Conservation (phyloP, 768 basidiomycete genomes). For the Cubamyces lactineus region DNA sequence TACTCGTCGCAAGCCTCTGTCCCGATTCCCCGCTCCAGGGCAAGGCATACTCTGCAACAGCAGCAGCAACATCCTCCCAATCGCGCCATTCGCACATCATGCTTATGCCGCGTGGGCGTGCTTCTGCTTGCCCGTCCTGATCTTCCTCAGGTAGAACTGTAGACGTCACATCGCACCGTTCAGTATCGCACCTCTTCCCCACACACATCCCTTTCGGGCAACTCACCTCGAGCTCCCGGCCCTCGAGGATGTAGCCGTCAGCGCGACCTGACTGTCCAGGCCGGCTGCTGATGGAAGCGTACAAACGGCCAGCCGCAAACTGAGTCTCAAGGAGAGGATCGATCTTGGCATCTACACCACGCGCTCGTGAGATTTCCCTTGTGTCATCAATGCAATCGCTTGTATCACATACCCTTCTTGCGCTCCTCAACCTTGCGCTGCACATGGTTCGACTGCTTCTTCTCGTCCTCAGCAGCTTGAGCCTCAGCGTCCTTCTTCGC, state of each 20-base stretch:
- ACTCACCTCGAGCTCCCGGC: constrained; percentile 94
- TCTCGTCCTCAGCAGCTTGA: constrained; percentile 59
- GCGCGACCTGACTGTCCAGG: constrained; percentile 96
- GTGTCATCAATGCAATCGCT: neutral
- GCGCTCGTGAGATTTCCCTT: constrained; percentile 9
- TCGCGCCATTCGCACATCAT: constrained; percentile 6
- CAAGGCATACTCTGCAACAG: neutral
- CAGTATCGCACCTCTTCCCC: constrained; percentile 2
- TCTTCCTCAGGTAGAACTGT: constrained; percentile 93
- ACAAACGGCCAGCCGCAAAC: constrained; percentile 93
- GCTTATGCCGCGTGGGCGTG: constrained; percentile 63
- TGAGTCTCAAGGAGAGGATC: constrained; percentile 88
- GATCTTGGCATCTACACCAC: constrained; percentile 76
- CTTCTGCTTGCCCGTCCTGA: constrained; percentile 94
- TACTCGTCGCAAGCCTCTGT: constrained; percentile 17
- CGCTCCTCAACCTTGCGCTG: constrained; percentile 86
- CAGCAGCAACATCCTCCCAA: neutral
- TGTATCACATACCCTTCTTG: constrained; percentile 77
- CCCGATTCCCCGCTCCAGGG: constrained; percentile 24
- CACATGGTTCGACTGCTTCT: constrained; percentile 89
- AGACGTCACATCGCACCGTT: constrained; percentile 30
- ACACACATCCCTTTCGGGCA: neutral
- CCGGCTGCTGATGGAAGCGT: constrained; percentile 90
- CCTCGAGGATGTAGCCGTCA: constrained; percentile 97
- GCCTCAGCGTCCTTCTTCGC: constrained; percentile 59